phyloP scores from a whole-genome alignment of 768 basidiomycete genomes.

The Clathrus columnatus region DNA sequence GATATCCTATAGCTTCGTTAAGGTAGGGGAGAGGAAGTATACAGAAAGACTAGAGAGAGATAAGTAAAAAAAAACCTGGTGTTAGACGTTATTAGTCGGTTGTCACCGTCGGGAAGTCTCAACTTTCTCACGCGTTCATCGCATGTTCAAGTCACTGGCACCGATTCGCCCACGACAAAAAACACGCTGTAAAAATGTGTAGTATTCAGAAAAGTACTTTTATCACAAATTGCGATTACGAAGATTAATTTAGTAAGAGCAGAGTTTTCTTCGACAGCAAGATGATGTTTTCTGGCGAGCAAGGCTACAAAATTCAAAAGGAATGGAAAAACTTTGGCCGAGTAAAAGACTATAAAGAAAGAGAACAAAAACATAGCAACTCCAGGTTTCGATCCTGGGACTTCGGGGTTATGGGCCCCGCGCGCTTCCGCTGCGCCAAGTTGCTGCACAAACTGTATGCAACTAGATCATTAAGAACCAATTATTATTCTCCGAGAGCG shows the following conservation, averaged over 20 bases:
- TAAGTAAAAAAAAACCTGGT: not conserved
- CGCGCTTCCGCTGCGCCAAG: constrained; percentile 53
- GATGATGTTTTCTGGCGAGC: too few species aligned
- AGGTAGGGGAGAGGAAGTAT: not conserved
- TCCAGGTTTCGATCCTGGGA: constrained; percentile 59
- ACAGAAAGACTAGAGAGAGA: not conserved
- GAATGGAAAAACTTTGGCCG: too few species aligned
- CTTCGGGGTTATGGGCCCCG: constrained; percentile 57
- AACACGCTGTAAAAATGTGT: not conserved
- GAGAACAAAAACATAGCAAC: constrained; percentile 33
- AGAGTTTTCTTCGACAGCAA: too few species aligned
- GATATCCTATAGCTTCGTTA: too few species aligned
- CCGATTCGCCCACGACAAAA: not conserved
- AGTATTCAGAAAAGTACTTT: not conserved
- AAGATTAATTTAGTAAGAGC: too few species aligned
- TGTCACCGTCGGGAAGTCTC: not conserved
- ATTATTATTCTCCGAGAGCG: not conserved
- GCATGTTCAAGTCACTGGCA: not conserved
- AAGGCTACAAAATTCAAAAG: not conserved
- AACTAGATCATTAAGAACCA: not conserved
- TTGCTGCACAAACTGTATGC: too few species aligned
- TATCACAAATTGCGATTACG: too few species aligned
- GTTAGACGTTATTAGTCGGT: not conserved
- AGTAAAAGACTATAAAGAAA: not conserved
- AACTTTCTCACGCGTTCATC: not conserved